Evolutionary conservation across 2,329 filamentous ascomycete genomes (phyloP), one percentile per base, ranked within the genome.

Genomic region (Lecanicillium sp.): DNA sequence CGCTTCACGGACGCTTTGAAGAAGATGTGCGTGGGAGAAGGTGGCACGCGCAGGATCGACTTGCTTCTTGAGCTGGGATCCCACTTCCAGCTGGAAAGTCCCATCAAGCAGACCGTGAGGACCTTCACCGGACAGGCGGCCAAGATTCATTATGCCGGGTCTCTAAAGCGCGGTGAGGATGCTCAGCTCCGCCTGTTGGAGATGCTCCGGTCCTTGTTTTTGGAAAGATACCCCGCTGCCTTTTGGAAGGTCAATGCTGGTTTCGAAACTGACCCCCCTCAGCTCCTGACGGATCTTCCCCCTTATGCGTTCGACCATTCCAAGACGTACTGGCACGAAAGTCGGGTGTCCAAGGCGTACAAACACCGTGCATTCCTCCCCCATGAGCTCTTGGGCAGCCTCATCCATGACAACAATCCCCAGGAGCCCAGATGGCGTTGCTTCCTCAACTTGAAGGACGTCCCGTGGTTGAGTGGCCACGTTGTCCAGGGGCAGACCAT

Each of bases 381-480:
- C 9, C 52, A 50, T 39, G 49, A 52, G 19, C 32, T 55, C 4
- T 38, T 58, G 3, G 56, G 56, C 14, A 30, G 26, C 4, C 51
- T 36, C 10, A 15, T 30, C 3, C n/a, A 20, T 2, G 53, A 56
- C 17, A 46, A 38, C 40, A 54, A 54, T 43, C 49, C 66, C 64
- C 37, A 44, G 5, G 32, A 50, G n/a, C 4, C 49, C 10, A 44
- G 44, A 14, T 60, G 54, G 56, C 46, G 51, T 17, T 55, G 58
- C 42, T 40, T 54, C 11, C 27, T 60, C 7, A 48, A 48, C 41
- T 30, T 40, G 21, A 10, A 8, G 10, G 51, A 58, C 30, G 19
- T 58, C 9, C 60, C 71, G 27, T 73, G 72, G 35, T 64, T 68
- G 6, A 56, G 65, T 40, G 67, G 69, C 49, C 71, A 72, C 57